phyloP scores from a whole-genome alignment of 352 stramenopile genomes.

The Phytopythium helicoides region DNA sequence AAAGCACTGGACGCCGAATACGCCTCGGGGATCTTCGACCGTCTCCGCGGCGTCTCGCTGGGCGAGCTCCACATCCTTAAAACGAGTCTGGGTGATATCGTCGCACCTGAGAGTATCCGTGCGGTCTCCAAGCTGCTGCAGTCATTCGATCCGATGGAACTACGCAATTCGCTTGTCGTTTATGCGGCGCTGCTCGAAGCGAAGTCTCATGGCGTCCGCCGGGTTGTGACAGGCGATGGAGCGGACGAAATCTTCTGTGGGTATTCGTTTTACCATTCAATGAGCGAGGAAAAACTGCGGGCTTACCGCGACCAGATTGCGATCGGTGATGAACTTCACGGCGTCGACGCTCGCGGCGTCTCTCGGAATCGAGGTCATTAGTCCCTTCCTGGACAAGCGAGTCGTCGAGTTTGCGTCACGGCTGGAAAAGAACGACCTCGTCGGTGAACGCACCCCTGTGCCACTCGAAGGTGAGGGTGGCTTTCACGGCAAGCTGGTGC shows the following conservation, averaged over 20 bases:
- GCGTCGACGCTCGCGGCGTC: constrained; percentile 56
- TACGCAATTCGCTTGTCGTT: constrained; percentile 87
- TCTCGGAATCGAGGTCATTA: constrained; percentile 66
- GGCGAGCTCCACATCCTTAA: constrained; percentile 64
- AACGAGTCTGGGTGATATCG: constrained; percentile 50
- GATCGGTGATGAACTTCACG: constrained; percentile 80
- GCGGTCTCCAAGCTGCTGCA: constrained; percentile 49
- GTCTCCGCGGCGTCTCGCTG: constrained; percentile 38
- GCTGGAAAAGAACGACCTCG: constrained; percentile 54
- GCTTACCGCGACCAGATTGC: constrained; percentile 78
- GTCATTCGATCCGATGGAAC: constrained; percentile 85
- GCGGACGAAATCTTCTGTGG: constrained; percentile 88
- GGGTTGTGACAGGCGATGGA: constrained; percentile 80
- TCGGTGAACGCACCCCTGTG: constrained; percentile 63
- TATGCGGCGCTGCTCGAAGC: constrained; percentile 67
- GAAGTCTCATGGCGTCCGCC: constrained; percentile 39
- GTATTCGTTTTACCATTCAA: constrained; percentile 83
- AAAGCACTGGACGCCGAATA: constrained; percentile 42
- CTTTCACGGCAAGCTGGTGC: constrained; percentile 73
- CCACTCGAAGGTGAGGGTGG: constrained; percentile 39
- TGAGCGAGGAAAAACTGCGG: constrained; percentile 50
- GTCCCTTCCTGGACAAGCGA: constrained; percentile 69
- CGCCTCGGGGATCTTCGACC: constrained; percentile 39
- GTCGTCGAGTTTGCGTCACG: constrained; percentile 70
- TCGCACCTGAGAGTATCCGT: constrained; percentile 22